A percentile compares a stretch with the other conserved stretches of the same genome.
Evolutionary conservation across 192 early-diverging fungal genomes (phyloP).

Genomic region (Dimargaris verticillata): DNA sequence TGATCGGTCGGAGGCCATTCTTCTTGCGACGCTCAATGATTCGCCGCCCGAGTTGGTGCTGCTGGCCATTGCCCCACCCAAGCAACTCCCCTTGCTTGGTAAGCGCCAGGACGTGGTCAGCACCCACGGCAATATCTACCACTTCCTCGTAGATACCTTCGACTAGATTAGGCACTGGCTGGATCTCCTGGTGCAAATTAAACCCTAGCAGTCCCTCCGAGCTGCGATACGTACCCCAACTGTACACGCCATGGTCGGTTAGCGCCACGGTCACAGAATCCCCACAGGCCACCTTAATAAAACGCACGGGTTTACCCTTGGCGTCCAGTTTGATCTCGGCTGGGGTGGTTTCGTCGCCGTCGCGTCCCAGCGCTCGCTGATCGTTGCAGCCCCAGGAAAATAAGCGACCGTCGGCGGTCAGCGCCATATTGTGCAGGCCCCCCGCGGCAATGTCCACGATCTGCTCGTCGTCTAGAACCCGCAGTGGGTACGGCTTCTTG

Average conservation of each 20-base stretch:
- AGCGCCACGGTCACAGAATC: constrained; percentile 72
- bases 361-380: constrained; percentile 65
- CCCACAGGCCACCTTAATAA: constrained; percentile 67
- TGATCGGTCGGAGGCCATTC: constrained; percentile 39
- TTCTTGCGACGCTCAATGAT: constrained; percentile 55
- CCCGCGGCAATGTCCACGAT: constrained; percentile 71
- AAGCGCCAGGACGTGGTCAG: constrained; percentile 71
- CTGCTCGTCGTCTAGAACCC: constrained; percentile 43
- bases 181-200: constrained; percentile 41
- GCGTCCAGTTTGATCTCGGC: constrained; percentile 45
- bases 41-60: constrained; percentile 72
- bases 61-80: constrained; percentile 81
- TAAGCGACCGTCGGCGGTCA: constrained; percentile 52
- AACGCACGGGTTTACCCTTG: constrained; percentile 51
- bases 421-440: constrained; percentile 74
- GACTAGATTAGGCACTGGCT: constrained; percentile 39
- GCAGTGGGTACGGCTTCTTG: constrained; percentile 54
- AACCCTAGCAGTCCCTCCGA: constrained; percentile 78
- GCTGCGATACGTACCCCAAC: constrained; percentile 75
- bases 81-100: constrained; percentile 56
- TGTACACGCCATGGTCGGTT: constrained; percentile 63
- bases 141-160: constrained; percentile 39
- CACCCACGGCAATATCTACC: constrained; percentile 62
- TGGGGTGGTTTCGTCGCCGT: constrained; percentile 45
- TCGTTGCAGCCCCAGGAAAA: constrained; percentile 97